These are phyloP conservation scores for Monosporascus sp. DNA, from an alignment of 2,329 filamentous ascomycete genomes.

Conservation along the genomic window DNA sequence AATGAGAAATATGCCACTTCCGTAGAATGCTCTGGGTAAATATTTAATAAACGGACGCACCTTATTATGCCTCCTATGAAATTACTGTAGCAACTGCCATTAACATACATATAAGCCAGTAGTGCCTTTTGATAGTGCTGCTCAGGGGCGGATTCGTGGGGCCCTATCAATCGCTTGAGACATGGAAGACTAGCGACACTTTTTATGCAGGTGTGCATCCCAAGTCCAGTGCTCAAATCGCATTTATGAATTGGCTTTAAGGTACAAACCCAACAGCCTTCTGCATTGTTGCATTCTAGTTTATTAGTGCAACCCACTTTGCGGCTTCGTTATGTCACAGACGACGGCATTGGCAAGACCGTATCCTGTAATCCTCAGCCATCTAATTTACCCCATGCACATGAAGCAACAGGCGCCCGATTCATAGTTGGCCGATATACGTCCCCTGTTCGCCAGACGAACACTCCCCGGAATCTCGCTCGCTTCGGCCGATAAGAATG, in stretches of 20 bases:
- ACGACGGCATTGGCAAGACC: background rate
- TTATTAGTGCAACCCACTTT: background rate
- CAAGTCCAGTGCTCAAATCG: background rate
- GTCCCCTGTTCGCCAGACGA: background rate
- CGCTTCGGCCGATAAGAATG: background rate
- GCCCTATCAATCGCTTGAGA: background rate
- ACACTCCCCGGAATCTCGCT: background rate
- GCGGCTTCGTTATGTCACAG: too few species aligned
- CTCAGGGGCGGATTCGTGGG: background rate
- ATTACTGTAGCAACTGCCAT: background rate
- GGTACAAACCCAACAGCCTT: background rate
- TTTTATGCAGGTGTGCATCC: background rate
- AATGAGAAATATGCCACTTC: too few species aligned
- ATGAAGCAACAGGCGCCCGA: background rate
- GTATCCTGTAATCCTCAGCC: background rate
- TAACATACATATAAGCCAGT: background rate
- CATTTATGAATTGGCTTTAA: background rate
- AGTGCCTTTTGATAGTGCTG: background rate
- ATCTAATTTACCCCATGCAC: background rate
- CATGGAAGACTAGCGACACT: background rate
- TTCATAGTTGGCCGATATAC: background rate
- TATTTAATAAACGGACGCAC: too few species aligned
- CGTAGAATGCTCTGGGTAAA: too few species aligned
- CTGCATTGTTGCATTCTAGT: background rate
- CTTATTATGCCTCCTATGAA: background rate